phyloP scores from a whole-genome alignment of 169 alveolate genomes.

The Eimeria zaria region DNA sequence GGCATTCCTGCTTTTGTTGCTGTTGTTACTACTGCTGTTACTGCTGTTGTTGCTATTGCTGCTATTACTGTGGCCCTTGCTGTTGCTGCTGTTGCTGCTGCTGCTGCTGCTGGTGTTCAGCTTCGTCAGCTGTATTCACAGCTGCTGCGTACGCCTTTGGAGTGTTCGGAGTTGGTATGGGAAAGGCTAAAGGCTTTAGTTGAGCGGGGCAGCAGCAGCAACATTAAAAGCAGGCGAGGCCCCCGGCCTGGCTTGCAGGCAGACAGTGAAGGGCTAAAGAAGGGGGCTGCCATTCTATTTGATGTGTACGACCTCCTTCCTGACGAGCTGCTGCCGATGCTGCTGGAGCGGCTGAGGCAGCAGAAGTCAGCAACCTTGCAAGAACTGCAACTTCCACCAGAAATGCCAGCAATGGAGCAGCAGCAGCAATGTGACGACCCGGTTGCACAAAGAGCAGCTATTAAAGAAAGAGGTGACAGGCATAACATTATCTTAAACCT shows the following conservation, averaged over 20 bases:
- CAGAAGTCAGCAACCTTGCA: slow-evolving; percentile 26
- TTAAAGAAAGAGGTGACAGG: slow-evolving; percentile 52
- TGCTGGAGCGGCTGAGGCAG: slow-evolving; percentile 74
- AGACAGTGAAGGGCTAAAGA: background rate
- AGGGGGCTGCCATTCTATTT: slow-evolving; percentile 45
- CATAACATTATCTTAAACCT: too few species aligned
- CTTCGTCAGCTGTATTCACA: slow-evolving; percentile 64
- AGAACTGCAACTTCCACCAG: slow-evolving; percentile 32
- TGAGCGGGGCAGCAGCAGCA: slow-evolving; percentile 54
- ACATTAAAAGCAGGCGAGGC: slow-evolving; percentile 35
- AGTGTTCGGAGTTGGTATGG: slow-evolving; percentile 78
- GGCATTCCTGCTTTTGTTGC: background rate
- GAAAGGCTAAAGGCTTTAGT: slow-evolving; percentile 70
- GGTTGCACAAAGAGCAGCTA: slow-evolving; percentile 49
- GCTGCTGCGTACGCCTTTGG: slow-evolving; percentile 77
- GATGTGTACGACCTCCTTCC: slow-evolving; percentile 71
- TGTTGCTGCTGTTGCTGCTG: slow-evolving; percentile 24
- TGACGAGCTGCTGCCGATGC: slow-evolving; percentile 74
- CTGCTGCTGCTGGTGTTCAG: slow-evolving; percentile 69
- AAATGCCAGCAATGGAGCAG: background rate
- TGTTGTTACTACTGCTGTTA: background rate
- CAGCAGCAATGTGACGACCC: background rate
- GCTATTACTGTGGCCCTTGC: background rate
- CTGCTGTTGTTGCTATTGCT: slow-evolving; percentile 1
- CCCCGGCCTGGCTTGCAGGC: slow-evolving; percentile 36